phyloP scores from a whole-genome alignment of 441 rosid species.

The Adansonia grandidieri region DNA sequence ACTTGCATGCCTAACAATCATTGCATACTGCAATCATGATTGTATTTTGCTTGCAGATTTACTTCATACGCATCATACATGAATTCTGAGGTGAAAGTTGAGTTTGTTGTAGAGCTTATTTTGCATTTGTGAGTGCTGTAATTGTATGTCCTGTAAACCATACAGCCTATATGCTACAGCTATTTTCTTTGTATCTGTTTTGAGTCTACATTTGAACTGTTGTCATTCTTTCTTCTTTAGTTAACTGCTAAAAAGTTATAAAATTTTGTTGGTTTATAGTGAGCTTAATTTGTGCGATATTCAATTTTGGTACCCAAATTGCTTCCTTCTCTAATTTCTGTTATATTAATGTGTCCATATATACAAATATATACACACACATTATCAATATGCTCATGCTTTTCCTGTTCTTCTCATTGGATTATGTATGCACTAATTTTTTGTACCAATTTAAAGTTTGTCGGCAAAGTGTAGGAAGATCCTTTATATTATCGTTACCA shows the following conservation, averaged over 20 bases:
- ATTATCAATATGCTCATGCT: not conserved
- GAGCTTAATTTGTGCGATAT: not conserved
- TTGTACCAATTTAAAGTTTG: constrained; percentile 10
- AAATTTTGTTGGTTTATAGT: not conserved
- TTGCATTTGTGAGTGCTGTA: not conserved
- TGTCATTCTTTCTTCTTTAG: not conserved
- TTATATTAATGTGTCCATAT: not conserved
- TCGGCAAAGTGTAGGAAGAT: constrained; percentile 59
- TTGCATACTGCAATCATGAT: constrained; percentile 11
- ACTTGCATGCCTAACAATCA: not conserved
- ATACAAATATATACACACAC: not conserved
- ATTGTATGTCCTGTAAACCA: constrained; percentile 5
- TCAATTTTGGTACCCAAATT: not conserved
- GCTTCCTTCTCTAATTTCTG: not conserved
- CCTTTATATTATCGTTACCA: constrained; percentile 67
- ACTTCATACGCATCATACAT: constrained; percentile 3
- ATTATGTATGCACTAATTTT: constrained; percentile 3
- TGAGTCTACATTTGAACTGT: not conserved
- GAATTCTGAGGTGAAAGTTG: not conserved
- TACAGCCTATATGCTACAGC: not conserved
- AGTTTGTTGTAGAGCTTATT: constrained; percentile 18
- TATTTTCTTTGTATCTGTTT: constrained; percentile 12
- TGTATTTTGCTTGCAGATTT: constrained; percentile 13
- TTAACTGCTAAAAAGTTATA: not conserved
- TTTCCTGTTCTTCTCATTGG: not conserved